Evolutionary conservation across 208 protist genomes (phyloP), one percentile per base, ranked within the genome.

Genomic region (Leishmania lainsoni): DNA sequence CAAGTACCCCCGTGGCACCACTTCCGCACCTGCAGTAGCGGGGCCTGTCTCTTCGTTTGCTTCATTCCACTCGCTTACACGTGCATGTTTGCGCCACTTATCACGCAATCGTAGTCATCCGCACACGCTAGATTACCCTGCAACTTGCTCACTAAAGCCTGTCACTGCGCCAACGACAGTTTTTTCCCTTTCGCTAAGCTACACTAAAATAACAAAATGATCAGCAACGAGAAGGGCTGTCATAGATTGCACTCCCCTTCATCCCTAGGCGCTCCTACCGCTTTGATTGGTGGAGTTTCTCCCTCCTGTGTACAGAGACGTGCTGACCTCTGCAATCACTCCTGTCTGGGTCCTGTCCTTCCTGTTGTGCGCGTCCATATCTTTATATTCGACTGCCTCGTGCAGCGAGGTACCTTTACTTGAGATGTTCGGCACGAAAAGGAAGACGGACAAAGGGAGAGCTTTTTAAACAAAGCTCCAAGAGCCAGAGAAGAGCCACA

Each of bases 141-240:
- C 17, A 20, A 54, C 39, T 26, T 12, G 9, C 52, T 73, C 69
- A 54, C 45, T n/a, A 12, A 73, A 49, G 45, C 9, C 26, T 8
- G n/a, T 4, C 45, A 35, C 0, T 17, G 52, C 32, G 5, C 42
- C 16, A 66, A 42, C 26, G 22, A 69, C 70, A 76, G 20, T 68
- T 71, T 81, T 69, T 72, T 83, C 73, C 74, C 73, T 83, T 39
- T 74, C 56, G 49, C 78, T 63, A 76, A 29, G 5, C 56, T 52
- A 68, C 42, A 69, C 49, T 81, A 71, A 32, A 73, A 51, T 26
- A 29, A 71, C 48, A 17, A 73, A 73, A 29, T n/a, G 10, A 35
- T 10, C 74, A 77, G 9, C 20, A 42, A 26, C 22, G 5, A 5
- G 39, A 77, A 65, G 5, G 12, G 22, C 16, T 10, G 74, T 2